Base-by-base conservation (phyloP, 805 yeast genomes). In the Saturnispora ahearnii region DNA sequence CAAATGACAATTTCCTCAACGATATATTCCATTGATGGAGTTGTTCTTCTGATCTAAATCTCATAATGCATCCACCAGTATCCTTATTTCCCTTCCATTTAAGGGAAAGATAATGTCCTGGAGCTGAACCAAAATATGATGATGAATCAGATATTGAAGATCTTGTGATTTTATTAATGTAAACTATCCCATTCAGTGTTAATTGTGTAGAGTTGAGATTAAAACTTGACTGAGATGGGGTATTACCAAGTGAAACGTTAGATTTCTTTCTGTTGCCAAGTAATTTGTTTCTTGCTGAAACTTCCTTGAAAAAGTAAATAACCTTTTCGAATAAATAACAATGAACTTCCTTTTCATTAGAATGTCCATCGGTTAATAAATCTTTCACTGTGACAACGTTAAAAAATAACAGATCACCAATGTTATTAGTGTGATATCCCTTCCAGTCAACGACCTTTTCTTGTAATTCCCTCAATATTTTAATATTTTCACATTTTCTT, bases 401-500 rank as follows among this genome's bases (percentile, higher is more conserved):
- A 59, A 81, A 84, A 61, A 81, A 81, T 49, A 90, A 68, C 52
- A 93, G 74, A 51, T 87, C 95, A 26, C 99, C 99, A 63, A 88
- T 87, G 55, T 81, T 83, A 49, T 73, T 73, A 41, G 84, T 70
- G 52, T 82, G 81, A 62, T 87, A 88, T 22, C 96, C 97, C 58
- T 88, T 81, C 99, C 99, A 93, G 67, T 90, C 95, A 22, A 74
- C 72, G 10, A 91, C 95, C 51, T 90, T 77, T 21, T 80, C 86
- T 49, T 76, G 73, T 41, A 93, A 73, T 48, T 82, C 84, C 56
- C 77, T 79, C 40, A 86, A 73, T 34, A 79, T 76, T 51, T 81
- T 84, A 49, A 81, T 76, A 65, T 93, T 93, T 64, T 93, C 99
- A 1, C 93, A 82, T 55, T 86, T 74, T 66, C 99, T 77, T 69